Evolutionary conservation across 495 filamentous ascomycete genomes (phyloP), one percentile per base, ranked within the genome.

Genomic region (Sabuloglossum arenarium): DNA sequence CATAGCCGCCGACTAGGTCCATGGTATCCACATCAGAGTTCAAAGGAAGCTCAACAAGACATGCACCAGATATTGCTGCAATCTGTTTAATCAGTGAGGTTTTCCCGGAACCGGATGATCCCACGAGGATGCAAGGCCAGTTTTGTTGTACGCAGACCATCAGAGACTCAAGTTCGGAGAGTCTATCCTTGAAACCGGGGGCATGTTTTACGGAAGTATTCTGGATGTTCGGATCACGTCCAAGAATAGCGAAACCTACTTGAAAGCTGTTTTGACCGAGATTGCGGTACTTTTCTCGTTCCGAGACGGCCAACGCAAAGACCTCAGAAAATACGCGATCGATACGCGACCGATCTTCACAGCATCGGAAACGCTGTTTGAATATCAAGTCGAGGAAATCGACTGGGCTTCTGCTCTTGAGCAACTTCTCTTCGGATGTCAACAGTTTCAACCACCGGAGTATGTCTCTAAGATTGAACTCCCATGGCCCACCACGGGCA

Each of bases 1-100:
- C 93, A 64, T 93, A 99, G 0, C 91, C 88, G 60, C 93, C 93
- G 54, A 99, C 84, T 24, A 99, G 75, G 64, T 99, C 93, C 79
- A 90, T 95, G 16, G 90, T 86, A 67, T 99, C 93, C 51, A 90
- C 85, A 59, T 97, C 93, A 3, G 86, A 79, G 66, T 93, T 96
- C 61, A 97, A 72, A 11, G 88, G 78, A 55, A 96, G 80, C 43
- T 84, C 81, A 43, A 85, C 75, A 12, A 96, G 68, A 5, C 77
- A 69, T 42, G 81, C 81, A 27, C 91, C 90, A 55, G 75, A 74
- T 28, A 83, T 62, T 32, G 82, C 79, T 19, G 93, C 89, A n/a
- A 95, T 69, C 53, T 88, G 81, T 39, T 79, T 71, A 21, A 99
- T 71, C 1, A 94, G 66, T 4, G 75, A 75, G 0, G 85, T 88